A percentile compares a stretch with the other conserved stretches of the same genome.
Evolutionary conservation across 1,284 basidiomycete genomes (phyloP).

Genomic region (Pseudozyma hubeiensis): DNA sequence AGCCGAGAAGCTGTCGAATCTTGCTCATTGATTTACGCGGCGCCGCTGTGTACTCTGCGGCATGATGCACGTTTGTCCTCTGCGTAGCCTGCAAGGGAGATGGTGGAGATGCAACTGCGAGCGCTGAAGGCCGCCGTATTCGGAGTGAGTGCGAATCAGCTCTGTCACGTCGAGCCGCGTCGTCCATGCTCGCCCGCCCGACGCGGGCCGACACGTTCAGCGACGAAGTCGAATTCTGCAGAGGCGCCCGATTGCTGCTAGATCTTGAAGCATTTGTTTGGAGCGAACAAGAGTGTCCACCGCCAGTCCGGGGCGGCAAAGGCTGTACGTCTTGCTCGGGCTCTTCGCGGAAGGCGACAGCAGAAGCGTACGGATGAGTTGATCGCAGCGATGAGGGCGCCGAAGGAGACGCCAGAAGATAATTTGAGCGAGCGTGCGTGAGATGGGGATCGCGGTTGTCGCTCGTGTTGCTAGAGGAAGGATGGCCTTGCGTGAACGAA

Average conservation of each 20-base stretch:
- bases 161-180: neutral
- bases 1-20: constrained; percentile 33
- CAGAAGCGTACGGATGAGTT: constrained; percentile 28
- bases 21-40: constrained; percentile 33
- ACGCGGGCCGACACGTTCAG: constrained; percentile 12
- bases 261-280: neutral
- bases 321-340: constrained; percentile 5
- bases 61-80: neutral
- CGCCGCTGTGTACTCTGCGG: constrained; percentile 4
- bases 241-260: neutral
- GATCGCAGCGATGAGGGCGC: constrained; percentile 18
- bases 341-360: constrained; percentile 3
- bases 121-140: neutral
- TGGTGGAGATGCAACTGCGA: neutral
- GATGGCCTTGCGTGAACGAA: constrained; percentile 6
- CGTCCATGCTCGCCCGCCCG: neutral
- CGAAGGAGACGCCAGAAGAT: constrained; percentile 15
- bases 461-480: constrained; percentile 18
- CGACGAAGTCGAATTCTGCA: constrained; percentile 11
- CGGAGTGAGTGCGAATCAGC: neutral
- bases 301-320: neutral
- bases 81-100: neutral
- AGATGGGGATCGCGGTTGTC: constrained; percentile 8
- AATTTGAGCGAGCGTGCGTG: neutral
- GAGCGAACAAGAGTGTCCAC: constrained; percentile 2